Evolutionary conservation across 768 basidiomycete genomes (phyloP).

Genomic region (Pisolithus marmoratus): DNA sequence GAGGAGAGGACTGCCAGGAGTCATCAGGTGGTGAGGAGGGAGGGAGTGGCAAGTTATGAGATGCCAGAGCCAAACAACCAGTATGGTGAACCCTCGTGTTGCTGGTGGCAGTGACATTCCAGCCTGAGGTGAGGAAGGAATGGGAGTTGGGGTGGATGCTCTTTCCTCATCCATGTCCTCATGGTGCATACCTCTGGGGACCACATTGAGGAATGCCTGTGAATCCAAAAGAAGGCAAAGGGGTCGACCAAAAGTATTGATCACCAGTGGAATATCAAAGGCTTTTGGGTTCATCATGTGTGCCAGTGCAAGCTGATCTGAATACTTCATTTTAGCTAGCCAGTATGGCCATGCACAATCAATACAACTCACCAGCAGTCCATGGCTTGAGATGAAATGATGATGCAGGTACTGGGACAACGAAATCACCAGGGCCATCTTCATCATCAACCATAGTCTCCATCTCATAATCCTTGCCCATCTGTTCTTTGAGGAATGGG

Average conservation of each 20-base stretch:
- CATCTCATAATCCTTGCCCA: too few species aligned
- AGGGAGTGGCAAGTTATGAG: not conserved
- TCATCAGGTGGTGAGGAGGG: too few species aligned
- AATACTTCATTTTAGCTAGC: too few species aligned
- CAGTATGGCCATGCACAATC: too few species aligned
- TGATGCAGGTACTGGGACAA: too few species aligned
- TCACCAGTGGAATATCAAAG: not conserved
- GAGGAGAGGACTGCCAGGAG: not conserved
- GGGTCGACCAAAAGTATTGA: not conserved
- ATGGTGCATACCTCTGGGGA: not conserved
- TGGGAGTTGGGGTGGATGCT: not conserved
- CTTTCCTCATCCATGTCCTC: not conserved
- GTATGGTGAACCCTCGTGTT: not conserved
- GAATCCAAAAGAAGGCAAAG: not conserved
- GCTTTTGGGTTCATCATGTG: too few species aligned
- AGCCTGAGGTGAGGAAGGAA: not conserved
- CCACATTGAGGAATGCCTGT: not conserved
- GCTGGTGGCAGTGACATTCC: not conserved
- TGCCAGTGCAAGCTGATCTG: too few species aligned
- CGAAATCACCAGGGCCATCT: too few species aligned
- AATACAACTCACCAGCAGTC: too few species aligned
- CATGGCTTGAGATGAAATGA: too few species aligned
- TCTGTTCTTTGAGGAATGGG: too few species aligned
- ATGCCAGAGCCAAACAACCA: not conserved
- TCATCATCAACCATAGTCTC: too few species aligned